phyloP scores from a whole-genome alignment of 805 yeast species.

The Schwanniomyces yamadae region DNA sequence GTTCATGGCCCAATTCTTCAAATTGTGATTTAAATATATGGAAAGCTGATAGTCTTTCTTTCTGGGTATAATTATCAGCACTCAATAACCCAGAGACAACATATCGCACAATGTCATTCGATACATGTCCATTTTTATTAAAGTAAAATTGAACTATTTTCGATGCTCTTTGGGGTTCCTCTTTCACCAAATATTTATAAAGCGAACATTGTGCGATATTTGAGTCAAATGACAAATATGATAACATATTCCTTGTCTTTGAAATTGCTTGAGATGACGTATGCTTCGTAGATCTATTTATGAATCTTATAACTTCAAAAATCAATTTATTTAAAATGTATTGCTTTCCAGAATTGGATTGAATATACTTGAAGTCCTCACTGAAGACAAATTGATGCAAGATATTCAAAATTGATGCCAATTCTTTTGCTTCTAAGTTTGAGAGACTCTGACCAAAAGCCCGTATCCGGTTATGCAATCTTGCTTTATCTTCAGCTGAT shows the following conservation, averaged over 20 bases:
- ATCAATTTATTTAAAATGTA: conserved; percentile 20
- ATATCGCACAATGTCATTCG: conserved; percentile 16
- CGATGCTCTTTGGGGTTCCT: conserved; percentile 25
- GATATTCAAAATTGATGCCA: conserved; percentile 16
- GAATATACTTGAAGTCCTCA: conserved; percentile 9
- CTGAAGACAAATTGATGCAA: conserved; percentile 9
- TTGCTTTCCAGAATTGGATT: conserved; percentile 7
- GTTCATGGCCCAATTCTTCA: conserved; percentile 12
- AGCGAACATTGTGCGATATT: conserved; percentile 13
- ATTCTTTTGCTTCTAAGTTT: conserved; percentile 14
- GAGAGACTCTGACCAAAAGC: conserved; percentile 31
- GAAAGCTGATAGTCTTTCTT: conserved; percentile 18
- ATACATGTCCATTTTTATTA: conserved; percentile 18
- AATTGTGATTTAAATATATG: conserved; percentile 16
- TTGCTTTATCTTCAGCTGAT: conserved; percentile 15
- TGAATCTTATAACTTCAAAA: conserved; percentile 19
- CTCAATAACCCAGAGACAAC: conserved; percentile 29
- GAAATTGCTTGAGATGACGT: conserved; percentile 13
- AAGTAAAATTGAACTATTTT: conserved; percentile 22
- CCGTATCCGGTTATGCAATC: conserved; percentile 25
- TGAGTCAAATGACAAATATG: conserved; percentile 12
- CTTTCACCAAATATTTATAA: conserved; percentile 25
- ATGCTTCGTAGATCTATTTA: conserved; percentile 9
- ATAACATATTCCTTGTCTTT: conserved; percentile 20
- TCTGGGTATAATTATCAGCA: conserved; percentile 13